These are phyloP conservation scores for Podila minutissima DNA, from an alignment of 192 early-diverging fungal species.

Conservation along the genomic window DNA sequence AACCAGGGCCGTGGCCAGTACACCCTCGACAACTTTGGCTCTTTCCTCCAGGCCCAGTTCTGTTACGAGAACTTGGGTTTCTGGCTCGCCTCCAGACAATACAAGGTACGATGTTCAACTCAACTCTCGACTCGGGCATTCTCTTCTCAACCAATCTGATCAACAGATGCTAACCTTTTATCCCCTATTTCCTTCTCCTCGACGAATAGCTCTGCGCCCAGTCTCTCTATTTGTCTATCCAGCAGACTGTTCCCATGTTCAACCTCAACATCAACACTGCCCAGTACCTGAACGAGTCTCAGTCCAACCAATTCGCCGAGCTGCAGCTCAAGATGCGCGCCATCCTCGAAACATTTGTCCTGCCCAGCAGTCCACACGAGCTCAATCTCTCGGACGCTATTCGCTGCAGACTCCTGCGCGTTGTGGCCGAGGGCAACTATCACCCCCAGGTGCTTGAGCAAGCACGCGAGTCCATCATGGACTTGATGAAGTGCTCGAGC, in stretches of 20 bases:
- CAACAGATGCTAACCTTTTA: too few relatives aligned
- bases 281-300: conserved; percentile 31
- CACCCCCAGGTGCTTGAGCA: conserved; percentile 40
- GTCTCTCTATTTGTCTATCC: conserved; percentile 41
- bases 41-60: conserved; percentile 49
- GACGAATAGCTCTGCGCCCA: conserved; percentile 40
- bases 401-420: conserved; percentile 32
- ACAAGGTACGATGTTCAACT: conserved; percentile 23
- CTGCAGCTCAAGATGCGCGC: conserved; percentile 48
- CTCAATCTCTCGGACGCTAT: conserved; percentile 46
- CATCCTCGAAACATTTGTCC: conserved; percentile 49
- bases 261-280: conserved; percentile 18
- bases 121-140: too few relatives aligned
- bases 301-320: conserved; percentile 30
- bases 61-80: conserved; percentile 53
- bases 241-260: conserved; percentile 32
- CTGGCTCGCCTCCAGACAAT: conserved; percentile 50
- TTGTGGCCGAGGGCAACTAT: conserved; percentile 38
- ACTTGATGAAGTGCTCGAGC: conserved; percentile 51
- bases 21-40: conserved; percentile 49
- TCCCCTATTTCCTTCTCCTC: too few relatives aligned
- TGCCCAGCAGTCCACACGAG: conserved; percentile 50
- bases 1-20: conserved; percentile 52
- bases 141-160: too few relatives aligned
- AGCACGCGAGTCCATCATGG: conserved; percentile 47